Percentiles rank a stretch among this genome's conserved stretches.
These are phyloP conservation scores for Debaryomycetaceae sp. DNA, from an alignment of 1,139 yeast genomes.

Conservation along the genomic window DNA sequence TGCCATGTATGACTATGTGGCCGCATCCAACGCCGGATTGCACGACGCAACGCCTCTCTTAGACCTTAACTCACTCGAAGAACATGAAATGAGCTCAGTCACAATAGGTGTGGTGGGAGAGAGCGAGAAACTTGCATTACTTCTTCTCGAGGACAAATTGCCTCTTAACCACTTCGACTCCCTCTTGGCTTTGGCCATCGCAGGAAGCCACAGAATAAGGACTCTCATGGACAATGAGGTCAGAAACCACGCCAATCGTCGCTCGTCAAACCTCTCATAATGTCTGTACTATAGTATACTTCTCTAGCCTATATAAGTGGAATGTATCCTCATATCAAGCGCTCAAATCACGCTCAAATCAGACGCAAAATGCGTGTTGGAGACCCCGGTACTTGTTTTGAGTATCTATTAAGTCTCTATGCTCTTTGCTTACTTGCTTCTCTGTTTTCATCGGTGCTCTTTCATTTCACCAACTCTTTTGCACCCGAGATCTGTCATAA, in stretches of 20 bases:
- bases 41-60: slow-evolving; percentile 73
- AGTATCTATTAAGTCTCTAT: too few relatives aligned
- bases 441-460: too few relatives aligned
- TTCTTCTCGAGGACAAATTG: slow-evolving; percentile 78
- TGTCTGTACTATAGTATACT: not conserved
- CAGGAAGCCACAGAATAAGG: slow-evolving; percentile 82
- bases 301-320: not conserved
- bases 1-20: slow-evolving; percentile 87
- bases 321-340: too few relatives aligned
- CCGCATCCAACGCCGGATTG: slow-evolving; percentile 77
- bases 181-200: slow-evolving; percentile 78
- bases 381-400: too few relatives aligned
- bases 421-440: too few relatives aligned
- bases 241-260: slow-evolving; percentile 61
- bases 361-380: too few relatives aligned
- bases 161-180: slow-evolving; percentile 79
- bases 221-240: slow-evolving; percentile 86
- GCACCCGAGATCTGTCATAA: not conserved
- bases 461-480: not conserved
- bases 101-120: slow-evolving; percentile 85
- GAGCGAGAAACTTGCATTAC: slow-evolving; percentile 70
- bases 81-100: slow-evolving; percentile 72
- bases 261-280: slow-evolving; percentile 26
- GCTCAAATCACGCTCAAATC: too few relatives aligned
- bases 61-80: slow-evolving; percentile 82